A percentile compares a stretch with the other conserved stretches of the same genome.
These are phyloP conservation scores for Solanum gandarillasii DNA, from an alignment of 257 asterid species.

Conservation along the genomic window DNA sequence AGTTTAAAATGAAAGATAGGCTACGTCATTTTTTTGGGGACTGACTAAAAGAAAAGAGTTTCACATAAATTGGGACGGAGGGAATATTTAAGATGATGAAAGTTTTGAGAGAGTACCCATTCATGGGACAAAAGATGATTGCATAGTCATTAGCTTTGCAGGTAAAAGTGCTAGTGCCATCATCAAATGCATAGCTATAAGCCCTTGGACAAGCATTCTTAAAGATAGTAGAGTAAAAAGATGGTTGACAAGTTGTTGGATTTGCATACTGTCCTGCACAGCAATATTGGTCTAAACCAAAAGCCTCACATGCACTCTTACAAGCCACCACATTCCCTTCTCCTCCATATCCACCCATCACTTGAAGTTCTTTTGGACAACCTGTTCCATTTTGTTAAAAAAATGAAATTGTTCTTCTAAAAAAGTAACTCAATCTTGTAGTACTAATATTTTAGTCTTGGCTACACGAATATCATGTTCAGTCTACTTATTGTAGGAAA, in stretches of 20 bases:
- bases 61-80: too few relatives aligned
- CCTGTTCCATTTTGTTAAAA: slow-evolving; percentile 31
- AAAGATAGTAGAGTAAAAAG: slow-evolving; percentile 59
- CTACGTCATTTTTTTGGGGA: neutral
- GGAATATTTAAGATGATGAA: too few relatives aligned
- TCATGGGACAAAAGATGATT: slow-evolving; percentile 41
- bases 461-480: too few relatives aligned
- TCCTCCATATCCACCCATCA: slow-evolving; percentile 27
- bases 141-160: slow-evolving; percentile 59
- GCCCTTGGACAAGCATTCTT: slow-evolving; percentile 71
- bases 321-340: slow-evolving; percentile 64
- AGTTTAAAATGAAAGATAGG: neutral
- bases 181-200: slow-evolving; percentile 70
- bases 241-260: slow-evolving; percentile 64
- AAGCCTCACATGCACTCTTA: slow-evolving; percentile 79
- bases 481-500: too few relatives aligned
- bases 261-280: slow-evolving; percentile 82
- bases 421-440: neutral
- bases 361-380: slow-evolving; percentile 81
- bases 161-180: slow-evolving; percentile 79
- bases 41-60: neutral
- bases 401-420: neutral
- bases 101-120: neutral
- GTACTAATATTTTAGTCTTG: neutral
- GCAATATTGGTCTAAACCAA: slow-evolving; percentile 62